A percentile compares a stretch with the other conserved stretches of the same genome.
Evolutionary conservation across 345 rosid genomes (phyloP).

Genomic region (Cardamine occulta): DNA sequence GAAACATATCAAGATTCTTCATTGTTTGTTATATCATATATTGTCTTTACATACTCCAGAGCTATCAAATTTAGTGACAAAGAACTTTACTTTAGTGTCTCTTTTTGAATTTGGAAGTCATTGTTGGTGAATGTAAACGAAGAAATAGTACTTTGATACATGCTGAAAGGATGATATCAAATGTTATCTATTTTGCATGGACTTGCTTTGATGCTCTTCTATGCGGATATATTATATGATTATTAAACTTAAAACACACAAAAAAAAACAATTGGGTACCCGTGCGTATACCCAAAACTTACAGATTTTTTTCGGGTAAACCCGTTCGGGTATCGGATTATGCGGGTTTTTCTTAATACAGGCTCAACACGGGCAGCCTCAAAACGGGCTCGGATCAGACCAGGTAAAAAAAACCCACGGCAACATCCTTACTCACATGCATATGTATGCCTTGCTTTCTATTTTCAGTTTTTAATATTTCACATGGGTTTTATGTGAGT

Average conservation of each 20-base stretch:
- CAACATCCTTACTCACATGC: slow-evolving; percentile 61
- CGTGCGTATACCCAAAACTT: too few species aligned
- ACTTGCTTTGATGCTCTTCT: slow-evolving; percentile 10
- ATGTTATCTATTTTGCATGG: slow-evolving; percentile 2
- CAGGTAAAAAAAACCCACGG: too few species aligned
- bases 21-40: too few species aligned
- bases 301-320: too few species aligned
- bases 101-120: slow-evolving; percentile 9
- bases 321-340: too few species aligned
- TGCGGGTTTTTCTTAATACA: too few species aligned
- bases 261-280: too few species aligned
- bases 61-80: not conserved
- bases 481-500: slow-evolving; percentile 30
- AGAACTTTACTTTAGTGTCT: not conserved
- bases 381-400: too few species aligned
- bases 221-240: not conserved
- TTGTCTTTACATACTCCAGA: slow-evolving; percentile 22
- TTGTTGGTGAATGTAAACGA: slow-evolving; percentile 3
- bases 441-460: slow-evolving; percentile 57
- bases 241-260: too few species aligned
- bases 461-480: not conserved
- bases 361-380: too few species aligned
- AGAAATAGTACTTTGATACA: not conserved
- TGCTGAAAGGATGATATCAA: slow-evolving; percentile 18
- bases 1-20: too few species aligned